Evolutionary conservation across 352 stramenopile genomes (phyloP).

Genomic region (Thraustochytrium sp.): DNA sequence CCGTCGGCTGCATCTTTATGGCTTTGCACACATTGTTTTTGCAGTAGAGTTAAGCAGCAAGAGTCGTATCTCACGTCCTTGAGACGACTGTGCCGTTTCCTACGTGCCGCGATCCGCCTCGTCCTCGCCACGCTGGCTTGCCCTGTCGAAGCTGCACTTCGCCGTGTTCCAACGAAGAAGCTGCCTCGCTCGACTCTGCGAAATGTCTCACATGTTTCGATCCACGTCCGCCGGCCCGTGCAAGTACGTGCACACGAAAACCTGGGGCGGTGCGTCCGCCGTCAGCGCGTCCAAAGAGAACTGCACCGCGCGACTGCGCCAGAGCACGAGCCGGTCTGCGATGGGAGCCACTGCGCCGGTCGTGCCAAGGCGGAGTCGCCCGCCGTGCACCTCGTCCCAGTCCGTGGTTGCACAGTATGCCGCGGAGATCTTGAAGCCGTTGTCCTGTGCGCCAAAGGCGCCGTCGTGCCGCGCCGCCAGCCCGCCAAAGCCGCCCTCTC

Average conservation of each 20-base stretch:
- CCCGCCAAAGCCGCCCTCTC: neutral
- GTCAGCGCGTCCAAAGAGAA: slow-evolving; percentile 61
- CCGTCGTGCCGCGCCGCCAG: slow-evolving; percentile 52
- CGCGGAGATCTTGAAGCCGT: neutral
- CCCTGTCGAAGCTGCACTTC: too few species aligned
- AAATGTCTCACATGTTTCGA: too few species aligned
- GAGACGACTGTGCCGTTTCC: too few species aligned
- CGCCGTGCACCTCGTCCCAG: slow-evolving; percentile 18
- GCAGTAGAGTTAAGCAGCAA: slow-evolving; percentile 43
- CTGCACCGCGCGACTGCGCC: slow-evolving; percentile 62
- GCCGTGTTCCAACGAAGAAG: too few species aligned
- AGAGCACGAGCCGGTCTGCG: slow-evolving; percentile 63
- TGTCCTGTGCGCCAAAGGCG: slow-evolving; percentile 44
- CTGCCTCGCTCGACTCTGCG: too few species aligned
- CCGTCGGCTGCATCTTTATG: slow-evolving; percentile 71
- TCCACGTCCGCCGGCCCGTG: slow-evolving; percentile 56
- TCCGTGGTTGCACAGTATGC: neutral
- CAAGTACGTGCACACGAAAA: slow-evolving; percentile 72
- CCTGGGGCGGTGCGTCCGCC: slow-evolving; percentile 50
- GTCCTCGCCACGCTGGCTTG: neutral
- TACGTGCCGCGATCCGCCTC: too few species aligned
- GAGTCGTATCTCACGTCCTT: too few species aligned
- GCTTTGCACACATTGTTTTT: slow-evolving; percentile 84
- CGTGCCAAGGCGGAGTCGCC: slow-evolving; percentile 52
- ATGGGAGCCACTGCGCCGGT: slow-evolving; percentile 39